Base-by-base conservation (phyloP, 2,329 filamentous ascomycete species). In the Didymella exigua region DNA sequence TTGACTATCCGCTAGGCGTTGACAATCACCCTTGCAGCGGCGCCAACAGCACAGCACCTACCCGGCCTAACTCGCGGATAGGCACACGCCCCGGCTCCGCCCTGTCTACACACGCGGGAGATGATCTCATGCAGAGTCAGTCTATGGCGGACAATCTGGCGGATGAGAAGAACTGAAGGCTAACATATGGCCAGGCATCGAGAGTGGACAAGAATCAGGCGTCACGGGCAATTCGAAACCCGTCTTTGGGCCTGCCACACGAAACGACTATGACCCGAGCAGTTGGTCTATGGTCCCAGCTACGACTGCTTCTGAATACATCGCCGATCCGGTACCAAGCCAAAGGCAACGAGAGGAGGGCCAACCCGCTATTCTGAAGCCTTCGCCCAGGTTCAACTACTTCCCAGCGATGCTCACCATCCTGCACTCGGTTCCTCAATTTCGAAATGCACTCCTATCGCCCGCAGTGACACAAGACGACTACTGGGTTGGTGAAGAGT, bases 361-460 rank as follows among this genome's bases (percentile, higher is more conserved):
- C 29, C 77, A 83, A 58, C 86, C 85, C 13, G 79, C 79, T 14
- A 84, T 87, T 54, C 72, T 88, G 46, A 85, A 85, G 53, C 83
- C 83, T 14, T 75, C 81, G 2, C 76, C 80, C 11, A 77, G 79
- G 37, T 77, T 75, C 36, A 77, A 83, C 53, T 84, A 84, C 62
- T 73, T 86, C n/a, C 80, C 82, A 24, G 81, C 81, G 4, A 73
- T 87, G 18, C 65, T 88, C 37, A 86, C 84, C 5, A 86, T 88
- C 54, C 77, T 86, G n/a, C 83, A 86, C 64, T 78, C 81, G 18
- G 86, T 88, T 50, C 84, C 85, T 3, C 72, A 82, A 26, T 82
- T 81, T 18, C 78, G 84, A 51, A 84, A 86, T 65, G 81, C 82
- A 8, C 75, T 88, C 9, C 69, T 87, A 11, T 68, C 79, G 34